phyloP scores from a whole-genome alignment of 2,329 filamentous ascomycete genomes.

The Diaporthe citriasiana region DNA sequence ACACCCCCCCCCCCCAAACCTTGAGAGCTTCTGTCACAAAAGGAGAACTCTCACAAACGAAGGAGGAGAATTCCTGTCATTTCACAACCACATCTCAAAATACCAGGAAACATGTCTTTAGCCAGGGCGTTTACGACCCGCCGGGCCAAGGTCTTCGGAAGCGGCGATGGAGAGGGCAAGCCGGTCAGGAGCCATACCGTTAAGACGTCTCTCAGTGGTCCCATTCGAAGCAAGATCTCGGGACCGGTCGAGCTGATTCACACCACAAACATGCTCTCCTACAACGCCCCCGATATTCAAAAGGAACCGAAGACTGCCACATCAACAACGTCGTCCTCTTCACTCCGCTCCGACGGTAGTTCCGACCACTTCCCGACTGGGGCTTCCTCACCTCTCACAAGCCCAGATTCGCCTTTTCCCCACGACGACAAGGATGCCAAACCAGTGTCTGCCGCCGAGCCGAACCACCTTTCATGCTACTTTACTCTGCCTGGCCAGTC shows the following conservation, averaged over 20 bases:
- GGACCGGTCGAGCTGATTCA: conserved; percentile 88
- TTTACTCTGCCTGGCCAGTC: conserved; percentile 67
- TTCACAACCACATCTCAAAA: conserved; percentile 6
- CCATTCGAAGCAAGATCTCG: conserved; percentile 82
- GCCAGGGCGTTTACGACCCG: conserved; percentile 80
- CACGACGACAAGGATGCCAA: conserved; percentile 46
- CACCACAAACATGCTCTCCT: conserved; percentile 96
- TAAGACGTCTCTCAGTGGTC: conserved; percentile 59
- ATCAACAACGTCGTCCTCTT: conserved; percentile 67
- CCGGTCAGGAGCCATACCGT: conserved; percentile 66
- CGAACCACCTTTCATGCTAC: conserved; percentile 78
- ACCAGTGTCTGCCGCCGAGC: conserved; percentile 65
- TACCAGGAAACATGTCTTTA: conserved; percentile 57
- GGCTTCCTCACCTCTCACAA: conserved; percentile 74
- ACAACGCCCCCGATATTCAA: conserved; percentile 89
- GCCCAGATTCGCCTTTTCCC: conserved; percentile 74
- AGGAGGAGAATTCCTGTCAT: neutral
- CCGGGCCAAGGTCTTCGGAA: conserved; percentile 68
- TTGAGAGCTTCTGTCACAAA: neutral
- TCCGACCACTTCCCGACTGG: conserved; percentile 75
- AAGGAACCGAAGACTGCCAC: conserved; percentile 56
- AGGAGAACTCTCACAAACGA: neutral
- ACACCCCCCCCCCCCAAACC: too few species aligned
- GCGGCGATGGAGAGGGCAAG: conserved; percentile 50
- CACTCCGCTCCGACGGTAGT: conserved; percentile 76